These are phyloP conservation scores for Penicillium concentricum DNA, from an alignment of 2,329 filamentous ascomycete species.

Conservation along the genomic window DNA sequence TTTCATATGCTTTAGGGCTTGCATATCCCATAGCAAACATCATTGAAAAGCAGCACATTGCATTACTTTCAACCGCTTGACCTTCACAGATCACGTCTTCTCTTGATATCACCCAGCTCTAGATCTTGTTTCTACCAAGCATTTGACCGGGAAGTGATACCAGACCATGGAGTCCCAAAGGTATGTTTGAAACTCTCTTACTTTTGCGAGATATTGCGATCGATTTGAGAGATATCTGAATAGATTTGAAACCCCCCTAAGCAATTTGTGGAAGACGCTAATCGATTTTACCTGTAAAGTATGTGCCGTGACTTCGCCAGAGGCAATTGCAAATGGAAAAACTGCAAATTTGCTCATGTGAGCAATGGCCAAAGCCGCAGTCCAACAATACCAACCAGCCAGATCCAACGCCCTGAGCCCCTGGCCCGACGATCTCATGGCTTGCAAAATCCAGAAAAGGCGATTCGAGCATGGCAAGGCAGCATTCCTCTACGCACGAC, in stretches of 20 bases:
- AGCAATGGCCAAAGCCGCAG: background rate
- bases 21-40: background rate
- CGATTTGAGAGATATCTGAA: background rate
- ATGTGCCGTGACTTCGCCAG: constrained; percentile 9
- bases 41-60: background rate
- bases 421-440: background rate
- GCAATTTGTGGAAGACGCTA: background rate
- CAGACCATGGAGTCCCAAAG: background rate
- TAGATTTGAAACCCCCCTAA: background rate
- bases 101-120: background rate
- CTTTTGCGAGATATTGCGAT: background rate
- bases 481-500: background rate
- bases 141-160: background rate
- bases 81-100: background rate
- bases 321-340: constrained; percentile 6
- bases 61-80: background rate
- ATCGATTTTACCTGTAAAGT: background rate
- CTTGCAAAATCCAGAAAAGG: background rate
- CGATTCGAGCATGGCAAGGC: constrained; percentile 6
- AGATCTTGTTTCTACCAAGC: background rate
- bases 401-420: background rate
- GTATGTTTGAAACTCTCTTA: background rate
- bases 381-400: background rate
- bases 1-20: background rate
- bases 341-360: constrained; percentile 16